Percentiles rank a stretch among this genome's conserved stretches.
phyloP scores from a whole-genome alignment of 1,284 basidiomycete species.

The Ceratobasidium sp. region DNA sequence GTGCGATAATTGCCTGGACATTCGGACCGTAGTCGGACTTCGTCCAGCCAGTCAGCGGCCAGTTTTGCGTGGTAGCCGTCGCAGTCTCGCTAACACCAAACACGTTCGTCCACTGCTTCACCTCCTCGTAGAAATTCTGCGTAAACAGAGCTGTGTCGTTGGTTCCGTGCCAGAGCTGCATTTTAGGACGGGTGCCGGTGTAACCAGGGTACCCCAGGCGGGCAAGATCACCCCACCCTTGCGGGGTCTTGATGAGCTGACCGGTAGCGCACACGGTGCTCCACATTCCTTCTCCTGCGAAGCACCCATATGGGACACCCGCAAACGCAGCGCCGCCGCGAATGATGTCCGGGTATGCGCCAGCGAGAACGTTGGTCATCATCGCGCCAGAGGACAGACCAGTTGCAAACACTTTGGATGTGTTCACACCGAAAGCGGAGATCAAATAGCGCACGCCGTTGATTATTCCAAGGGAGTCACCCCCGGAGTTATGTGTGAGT shows the following conservation, averaged over 20 bases:
- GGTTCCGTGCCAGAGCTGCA: constrained; percentile 68
- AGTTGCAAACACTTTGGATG: constrained; percentile 60
- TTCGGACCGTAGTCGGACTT: constrained; percentile 60
- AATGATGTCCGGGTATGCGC: constrained; percentile 67
- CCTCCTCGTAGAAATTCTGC: constrained; percentile 63
- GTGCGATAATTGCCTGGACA: constrained; percentile 59
- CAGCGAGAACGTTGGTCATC: constrained; percentile 68
- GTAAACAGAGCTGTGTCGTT: constrained; percentile 63
- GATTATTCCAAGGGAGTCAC: constrained; percentile 65
- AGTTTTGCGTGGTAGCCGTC: constrained; percentile 55
- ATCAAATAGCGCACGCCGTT: constrained; percentile 64
- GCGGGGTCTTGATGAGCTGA: constrained; percentile 59
- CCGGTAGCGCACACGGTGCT: constrained; percentile 62
- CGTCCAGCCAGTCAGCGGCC: constrained; percentile 58
- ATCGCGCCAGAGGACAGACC: constrained; percentile 68
- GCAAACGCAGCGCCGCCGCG: constrained; percentile 62
- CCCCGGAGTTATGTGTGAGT: constrained; percentile 66
- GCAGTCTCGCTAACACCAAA: constrained; percentile 59
- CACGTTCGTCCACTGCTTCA: constrained; percentile 63
- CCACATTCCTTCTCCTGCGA: constrained; percentile 62
- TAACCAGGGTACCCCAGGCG: constrained; percentile 62
- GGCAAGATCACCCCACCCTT: constrained; percentile 63
- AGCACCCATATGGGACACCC: constrained; percentile 68
- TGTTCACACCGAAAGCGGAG: constrained; percentile 60
- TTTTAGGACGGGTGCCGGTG: constrained; percentile 62